Evolutionary conservation across 257 asterid species (phyloP).

Genomic region (Craterostigma plantagineum): DNA sequence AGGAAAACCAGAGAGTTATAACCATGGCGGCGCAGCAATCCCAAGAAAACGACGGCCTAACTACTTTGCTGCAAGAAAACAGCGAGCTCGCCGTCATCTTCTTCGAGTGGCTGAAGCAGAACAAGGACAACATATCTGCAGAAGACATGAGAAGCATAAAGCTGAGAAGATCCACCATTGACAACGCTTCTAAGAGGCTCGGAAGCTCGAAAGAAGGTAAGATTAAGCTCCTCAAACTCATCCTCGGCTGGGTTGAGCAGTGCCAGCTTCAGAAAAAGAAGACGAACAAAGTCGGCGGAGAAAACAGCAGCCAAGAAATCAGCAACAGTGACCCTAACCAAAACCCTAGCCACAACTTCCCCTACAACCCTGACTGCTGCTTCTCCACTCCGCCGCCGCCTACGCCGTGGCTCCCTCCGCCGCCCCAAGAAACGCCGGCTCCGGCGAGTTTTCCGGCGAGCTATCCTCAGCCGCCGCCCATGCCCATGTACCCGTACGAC

Average conservation of each 20-base stretch:
- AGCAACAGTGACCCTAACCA: too few species aligned
- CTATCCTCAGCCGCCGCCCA: neutral
- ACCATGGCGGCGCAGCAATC: conserved; percentile 2
- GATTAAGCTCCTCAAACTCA: conserved; percentile 51
- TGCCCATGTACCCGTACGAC: neutral
- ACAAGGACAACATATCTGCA: conserved; percentile 56
- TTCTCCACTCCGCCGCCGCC: neutral
- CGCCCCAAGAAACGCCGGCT: neutral
- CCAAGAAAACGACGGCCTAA: neutral
- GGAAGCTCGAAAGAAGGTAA: conserved; percentile 59
- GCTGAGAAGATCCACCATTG: conserved; percentile 68
- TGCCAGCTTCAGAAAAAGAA: conserved; percentile 50
- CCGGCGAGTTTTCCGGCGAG: too few species aligned
- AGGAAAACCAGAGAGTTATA: too few species aligned
- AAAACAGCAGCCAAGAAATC: too few species aligned
- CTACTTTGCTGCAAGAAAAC: conserved; percentile 27
- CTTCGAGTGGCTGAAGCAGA: conserved; percentile 76
- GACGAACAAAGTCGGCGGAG: conserved; percentile 13
- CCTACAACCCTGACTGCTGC: neutral
- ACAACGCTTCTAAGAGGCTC: conserved; percentile 50
- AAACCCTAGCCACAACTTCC: conserved; percentile 4
- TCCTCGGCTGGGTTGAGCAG: conserved; percentile 75
- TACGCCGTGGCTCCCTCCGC: neutral
- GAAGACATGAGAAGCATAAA: conserved; percentile 71
- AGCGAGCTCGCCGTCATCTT: conserved; percentile 51